Evolutionary conservation across 495 filamentous ascomycete species (phyloP).

Genomic region (Halenospora varia): DNA sequence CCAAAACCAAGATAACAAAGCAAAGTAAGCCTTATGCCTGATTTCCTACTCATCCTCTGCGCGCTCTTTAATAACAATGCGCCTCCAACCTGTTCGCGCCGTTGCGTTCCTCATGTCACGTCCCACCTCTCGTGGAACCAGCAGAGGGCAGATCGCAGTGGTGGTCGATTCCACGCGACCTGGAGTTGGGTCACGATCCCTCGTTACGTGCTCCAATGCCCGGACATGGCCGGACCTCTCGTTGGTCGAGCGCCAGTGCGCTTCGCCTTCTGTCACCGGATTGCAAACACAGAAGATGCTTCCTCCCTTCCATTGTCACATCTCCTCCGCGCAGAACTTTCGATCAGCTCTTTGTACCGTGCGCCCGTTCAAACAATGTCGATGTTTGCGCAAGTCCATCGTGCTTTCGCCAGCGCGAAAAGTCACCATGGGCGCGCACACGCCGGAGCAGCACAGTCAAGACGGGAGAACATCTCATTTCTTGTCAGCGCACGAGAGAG

Average conservation of each 20-base stretch:
- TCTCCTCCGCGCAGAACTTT: conserved; percentile 7
- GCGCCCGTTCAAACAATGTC: conserved; percentile 14
- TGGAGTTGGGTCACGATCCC: conserved; percentile 18
- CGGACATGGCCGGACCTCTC: conserved; percentile 17
- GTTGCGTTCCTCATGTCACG: conserved; percentile 7
- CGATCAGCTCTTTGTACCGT: conserved; percentile 2
- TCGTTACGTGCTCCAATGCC: conserved; percentile 21
- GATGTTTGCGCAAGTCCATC: conserved; percentile 16
- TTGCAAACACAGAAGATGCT: conserved; percentile 21
- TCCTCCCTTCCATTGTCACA: conserved; percentile 22
- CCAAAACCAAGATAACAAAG: background rate
- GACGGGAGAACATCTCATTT: conserved; percentile 12
- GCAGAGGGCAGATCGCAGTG: conserved; percentile 4
- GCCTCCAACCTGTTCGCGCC: background rate
- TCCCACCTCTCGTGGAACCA: conserved; percentile 19
- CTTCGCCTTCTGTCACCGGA: conserved; percentile 21
- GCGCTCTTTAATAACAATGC: background rate
- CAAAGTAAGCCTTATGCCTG: background rate
- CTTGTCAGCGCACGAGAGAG: conserved; percentile 19
- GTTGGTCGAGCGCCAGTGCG: conserved; percentile 16
- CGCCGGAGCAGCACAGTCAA: background rate
- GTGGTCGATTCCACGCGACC: conserved; percentile 20
- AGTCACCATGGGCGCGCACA: conserved; percentile 15
- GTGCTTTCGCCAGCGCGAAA: conserved; percentile 14
- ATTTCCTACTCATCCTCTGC: conserved; percentile 1